phyloP scores from a whole-genome alignment of 192 early-diverging fungal genomes.

The Coemansia reversa region DNA sequence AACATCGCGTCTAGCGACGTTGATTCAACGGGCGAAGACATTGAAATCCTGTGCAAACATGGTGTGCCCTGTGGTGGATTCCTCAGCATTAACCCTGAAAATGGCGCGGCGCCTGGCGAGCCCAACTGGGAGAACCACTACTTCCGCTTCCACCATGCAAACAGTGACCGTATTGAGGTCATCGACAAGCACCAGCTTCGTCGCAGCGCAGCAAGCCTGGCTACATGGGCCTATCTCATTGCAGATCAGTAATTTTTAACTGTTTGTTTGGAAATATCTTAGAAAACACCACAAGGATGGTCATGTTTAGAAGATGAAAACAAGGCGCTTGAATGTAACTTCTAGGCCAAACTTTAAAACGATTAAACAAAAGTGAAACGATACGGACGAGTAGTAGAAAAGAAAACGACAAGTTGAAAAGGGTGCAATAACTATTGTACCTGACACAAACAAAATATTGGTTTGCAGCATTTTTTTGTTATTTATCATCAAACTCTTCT shows the following conservation, averaged over 20 bases:
- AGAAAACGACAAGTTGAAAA: no score
- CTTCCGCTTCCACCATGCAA: conserved; percentile 62
- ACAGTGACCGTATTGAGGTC: conserved; percentile 55
- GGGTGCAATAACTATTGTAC: no score
- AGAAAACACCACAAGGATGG: not conserved
- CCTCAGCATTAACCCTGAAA: conserved; percentile 52
- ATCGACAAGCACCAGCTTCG: conserved; percentile 59
- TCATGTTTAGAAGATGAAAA: not conserved
- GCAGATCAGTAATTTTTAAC: conserved; percentile 44
- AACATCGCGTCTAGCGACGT: conserved; percentile 36
- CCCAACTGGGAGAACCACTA: conserved; percentile 53
- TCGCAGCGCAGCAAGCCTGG: conserved; percentile 59
- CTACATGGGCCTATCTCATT: conserved; percentile 60
- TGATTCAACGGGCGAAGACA: conserved; percentile 54
- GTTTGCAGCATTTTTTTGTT: no score
- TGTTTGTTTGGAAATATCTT: not conserved
- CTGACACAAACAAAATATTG: no score
- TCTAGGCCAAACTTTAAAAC: no score
- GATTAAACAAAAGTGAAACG: no score
- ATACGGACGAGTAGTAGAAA: no score
- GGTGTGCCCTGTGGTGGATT: conserved; percentile 61
- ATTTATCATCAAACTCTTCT: no score
- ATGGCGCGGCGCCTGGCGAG: conserved; percentile 27
- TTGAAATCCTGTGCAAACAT: conserved; percentile 54
- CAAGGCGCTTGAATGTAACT: not conserved